Percentiles rank a stretch among this genome's conserved stretches.
Conservation (phyloP, 257 asterid genomes). For the Solanum sitiens region DNA sequence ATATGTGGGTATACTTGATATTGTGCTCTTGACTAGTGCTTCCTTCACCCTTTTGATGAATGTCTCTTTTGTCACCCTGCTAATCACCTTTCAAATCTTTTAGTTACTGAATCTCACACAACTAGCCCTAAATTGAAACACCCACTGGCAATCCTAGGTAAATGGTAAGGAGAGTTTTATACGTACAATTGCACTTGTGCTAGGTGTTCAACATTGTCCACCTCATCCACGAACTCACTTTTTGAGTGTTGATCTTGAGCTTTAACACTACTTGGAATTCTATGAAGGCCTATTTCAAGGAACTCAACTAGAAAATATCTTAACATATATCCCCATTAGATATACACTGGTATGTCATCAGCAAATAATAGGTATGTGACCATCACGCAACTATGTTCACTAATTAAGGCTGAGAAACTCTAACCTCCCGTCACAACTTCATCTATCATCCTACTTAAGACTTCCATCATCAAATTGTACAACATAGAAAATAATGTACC, state of each 20-base stretch:
- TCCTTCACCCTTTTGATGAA: not conserved
- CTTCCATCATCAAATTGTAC: not conserved
- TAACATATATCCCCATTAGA: not conserved
- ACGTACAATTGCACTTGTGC: not conserved
- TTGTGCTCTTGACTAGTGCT: not conserved
- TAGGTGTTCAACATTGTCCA: not conserved
- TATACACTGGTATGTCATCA: not conserved
- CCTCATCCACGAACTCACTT: not conserved
- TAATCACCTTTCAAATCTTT: not conserved
- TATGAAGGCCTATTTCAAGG: not conserved
- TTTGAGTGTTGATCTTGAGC: not conserved
- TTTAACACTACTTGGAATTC: not conserved
- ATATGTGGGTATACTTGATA: not conserved
- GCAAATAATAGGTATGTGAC: not conserved
- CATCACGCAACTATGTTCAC: not conserved
- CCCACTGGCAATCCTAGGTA: not conserved
- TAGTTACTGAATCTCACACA: not conserved
- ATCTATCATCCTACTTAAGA: not conserved
- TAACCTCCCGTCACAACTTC: not conserved
- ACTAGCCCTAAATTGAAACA: not conserved
- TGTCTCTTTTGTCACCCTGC: not conserved
- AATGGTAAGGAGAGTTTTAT: not conserved
- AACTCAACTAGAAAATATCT: not conserved
- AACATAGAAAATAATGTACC: not conserved
- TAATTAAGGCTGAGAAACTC: not conserved